phyloP scores from a whole-genome alignment of 225 moss, liverwort and hornwort species.

The Ulota crispa region DNA sequence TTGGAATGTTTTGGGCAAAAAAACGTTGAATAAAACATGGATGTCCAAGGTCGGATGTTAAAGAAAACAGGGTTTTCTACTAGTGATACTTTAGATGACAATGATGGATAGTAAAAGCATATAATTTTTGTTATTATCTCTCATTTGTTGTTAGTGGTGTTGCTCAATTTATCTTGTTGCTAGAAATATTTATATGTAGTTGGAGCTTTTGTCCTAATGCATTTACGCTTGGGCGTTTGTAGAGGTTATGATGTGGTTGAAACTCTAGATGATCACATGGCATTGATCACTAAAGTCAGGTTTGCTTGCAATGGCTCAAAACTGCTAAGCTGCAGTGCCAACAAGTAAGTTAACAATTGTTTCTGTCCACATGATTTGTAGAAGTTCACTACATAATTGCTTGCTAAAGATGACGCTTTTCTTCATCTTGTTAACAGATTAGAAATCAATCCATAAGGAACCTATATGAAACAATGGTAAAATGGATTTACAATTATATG shows the following conservation, averaged over 20 bases:
- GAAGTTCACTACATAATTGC: neutral
- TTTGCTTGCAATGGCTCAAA: slow-evolving; percentile 67
- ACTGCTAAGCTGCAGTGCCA: slow-evolving; percentile 76
- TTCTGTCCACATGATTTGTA: neutral
- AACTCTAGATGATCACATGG: slow-evolving; percentile 72
- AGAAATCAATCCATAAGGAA: neutral
- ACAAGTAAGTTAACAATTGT: slow-evolving; percentile 51
- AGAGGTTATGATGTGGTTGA: slow-evolving; percentile 72
- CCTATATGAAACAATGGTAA: neutral
- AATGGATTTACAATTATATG: neutral
- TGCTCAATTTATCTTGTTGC: neutral
- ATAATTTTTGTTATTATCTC: neutral
- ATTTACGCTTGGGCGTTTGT: slow-evolving; percentile 17
- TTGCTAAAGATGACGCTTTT: neutral
- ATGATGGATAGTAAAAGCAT: neutral
- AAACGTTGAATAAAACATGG: too few relatives aligned
- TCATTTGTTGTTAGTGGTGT: neutral
- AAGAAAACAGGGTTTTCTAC: too few relatives aligned
- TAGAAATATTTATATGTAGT: neutral
- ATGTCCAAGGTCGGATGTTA: too few relatives aligned
- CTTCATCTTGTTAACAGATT: neutral
- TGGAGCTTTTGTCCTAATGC: slow-evolving; percentile 16
- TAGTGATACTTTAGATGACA: too few relatives aligned
- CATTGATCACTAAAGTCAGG: slow-evolving; percentile 64
- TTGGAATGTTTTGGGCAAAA: too few relatives aligned